Base-by-base conservation (phyloP, 208 protist species). In the Plasmodiophora brassicae region DNA sequence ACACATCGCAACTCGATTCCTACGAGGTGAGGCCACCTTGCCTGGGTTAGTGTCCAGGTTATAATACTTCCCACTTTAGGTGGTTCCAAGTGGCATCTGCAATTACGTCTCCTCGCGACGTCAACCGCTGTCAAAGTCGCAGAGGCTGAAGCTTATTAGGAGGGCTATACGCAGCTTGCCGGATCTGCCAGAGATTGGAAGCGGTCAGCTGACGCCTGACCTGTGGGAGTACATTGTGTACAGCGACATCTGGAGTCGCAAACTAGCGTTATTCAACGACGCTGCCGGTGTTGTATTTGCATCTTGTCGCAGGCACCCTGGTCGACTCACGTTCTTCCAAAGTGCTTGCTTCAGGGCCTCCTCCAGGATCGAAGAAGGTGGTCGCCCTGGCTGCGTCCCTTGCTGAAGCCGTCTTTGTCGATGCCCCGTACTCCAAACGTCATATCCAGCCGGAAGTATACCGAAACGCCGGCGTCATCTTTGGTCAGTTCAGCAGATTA, bases 11-110 rank as follows among this genome's bases (percentile, higher is more conserved):
- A 14, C 14, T 44, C 10, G 14, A 32, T 5, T 38, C 5, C 20
- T 78, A 78, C 41, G 65, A 78, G 5, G 65, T 78, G 41, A 36
- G 41, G 32, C 5, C 14, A 5, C 32, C n/a, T 8, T 38, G 65
- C 41, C 41, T 38, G n/a, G 5, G 32, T n/a, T n/a, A n/a, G n/a
- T n/a, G n/a, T n/a, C n/a, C n/a, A n/a, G n/a, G n/a, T n/a, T n/a
- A n/a, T n/a, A n/a, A n/a, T n/a, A n/a, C n/a, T n/a, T 57, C 14
- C 25, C 14, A 32, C 41, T 38, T 36, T 32, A 78, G 65, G 10
- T 78, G n/a, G 41, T 78, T 78, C 65, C 65, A n/a, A 78, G 65
- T 32, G 65, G 65, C 20, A 78, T 78, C 65, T 78, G 65, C n/a
- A 78, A 78, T 32, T 5, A 78, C 10, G n/a, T 78, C 41, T n/a